These are phyloP conservation scores for Acanthamoeba castellanii DNA, from an alignment of 208 protist genomes.

Conservation along the genomic window DNA sequence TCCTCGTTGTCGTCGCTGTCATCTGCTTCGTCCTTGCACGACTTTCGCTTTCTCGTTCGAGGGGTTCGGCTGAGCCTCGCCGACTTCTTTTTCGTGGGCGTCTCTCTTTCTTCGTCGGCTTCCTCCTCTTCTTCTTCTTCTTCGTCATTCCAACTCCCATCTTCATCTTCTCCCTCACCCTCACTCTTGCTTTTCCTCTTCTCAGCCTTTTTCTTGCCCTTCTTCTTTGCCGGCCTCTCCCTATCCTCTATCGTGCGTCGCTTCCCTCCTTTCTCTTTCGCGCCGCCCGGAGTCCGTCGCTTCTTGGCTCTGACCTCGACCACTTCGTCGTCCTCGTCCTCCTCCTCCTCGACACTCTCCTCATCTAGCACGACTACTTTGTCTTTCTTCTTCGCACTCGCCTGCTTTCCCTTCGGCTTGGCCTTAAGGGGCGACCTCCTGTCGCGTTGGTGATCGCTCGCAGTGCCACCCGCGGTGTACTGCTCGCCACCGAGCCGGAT, in stretches of 20 bases:
- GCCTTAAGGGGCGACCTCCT: not conserved
- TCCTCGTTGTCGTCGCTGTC: no score
- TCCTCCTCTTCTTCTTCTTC: not conserved
- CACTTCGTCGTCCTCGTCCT: not conserved
- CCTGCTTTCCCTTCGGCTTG: not conserved
- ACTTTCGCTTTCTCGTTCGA: not conserved
- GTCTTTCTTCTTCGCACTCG: not conserved
- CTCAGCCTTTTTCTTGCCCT: not conserved
- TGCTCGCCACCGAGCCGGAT: not conserved
- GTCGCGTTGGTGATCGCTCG: not conserved
- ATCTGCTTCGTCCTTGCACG: not conserved
- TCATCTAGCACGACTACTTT: not conserved
- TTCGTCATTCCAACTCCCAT: not conserved
- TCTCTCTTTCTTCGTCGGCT: not conserved
- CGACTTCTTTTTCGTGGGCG: not conserved
- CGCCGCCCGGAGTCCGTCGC: not conserved
- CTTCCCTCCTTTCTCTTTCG: not conserved
- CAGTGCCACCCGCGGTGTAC: not conserved
- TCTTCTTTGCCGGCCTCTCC: not conserved
- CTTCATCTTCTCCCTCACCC: no score
- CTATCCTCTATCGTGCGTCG: not conserved
- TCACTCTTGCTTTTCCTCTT: not conserved
- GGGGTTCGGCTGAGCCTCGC: no score
- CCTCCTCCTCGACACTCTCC: not conserved
- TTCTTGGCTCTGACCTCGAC: not conserved